A percentile compares a stretch with the other conserved stretches of the same genome.
phyloP scores from a whole-genome alignment of 116 monocot species.

The Zostera marina region DNA sequence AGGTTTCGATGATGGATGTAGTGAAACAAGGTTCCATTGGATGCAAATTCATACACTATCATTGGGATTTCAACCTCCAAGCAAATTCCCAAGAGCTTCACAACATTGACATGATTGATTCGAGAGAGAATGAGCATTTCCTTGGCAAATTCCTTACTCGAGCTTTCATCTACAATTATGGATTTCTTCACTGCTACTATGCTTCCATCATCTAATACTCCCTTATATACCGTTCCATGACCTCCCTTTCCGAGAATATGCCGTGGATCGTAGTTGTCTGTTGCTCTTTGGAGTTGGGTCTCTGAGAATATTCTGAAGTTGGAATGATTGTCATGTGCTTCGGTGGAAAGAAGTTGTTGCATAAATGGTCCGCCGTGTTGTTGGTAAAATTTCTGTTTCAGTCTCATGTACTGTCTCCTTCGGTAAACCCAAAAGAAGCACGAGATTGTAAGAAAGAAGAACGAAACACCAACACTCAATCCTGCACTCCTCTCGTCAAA shows the following conservation, averaged over 20 bases:
- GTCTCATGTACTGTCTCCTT: constrained; percentile 14
- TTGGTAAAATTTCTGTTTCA: constrained; percentile 16
- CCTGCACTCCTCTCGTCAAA: too few relatives aligned
- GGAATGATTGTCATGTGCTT: constrained; percentile 3
- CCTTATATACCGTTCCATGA: constrained; percentile 29
- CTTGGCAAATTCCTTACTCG: constrained; percentile 22
- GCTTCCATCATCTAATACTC: constrained; percentile 12
- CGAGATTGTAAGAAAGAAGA: constrained; percentile 6
- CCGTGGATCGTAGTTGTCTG: constrained; percentile 8
- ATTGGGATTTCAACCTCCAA: constrained; percentile 26
- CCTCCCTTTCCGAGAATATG: constrained; percentile 19
- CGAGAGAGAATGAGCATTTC: constrained; percentile 29
- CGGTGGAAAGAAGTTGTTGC: constrained; percentile 20
- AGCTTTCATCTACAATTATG: constrained; percentile 21
- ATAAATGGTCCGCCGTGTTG: constrained; percentile 30
- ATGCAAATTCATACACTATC: constrained; percentile 27
- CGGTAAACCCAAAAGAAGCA: neutral
- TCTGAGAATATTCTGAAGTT: constrained; percentile 17
- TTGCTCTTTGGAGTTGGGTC: constrained; percentile 23
- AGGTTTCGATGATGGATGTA: constrained; percentile 9
- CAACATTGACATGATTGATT: constrained; percentile 27
- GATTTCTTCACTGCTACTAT: constrained; percentile 32
- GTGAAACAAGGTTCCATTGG: constrained; percentile 19
- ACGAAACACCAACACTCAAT: constrained; percentile 2
- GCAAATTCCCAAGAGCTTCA: constrained; percentile 25